Evolutionary conservation across 768 basidiomycete species (phyloP), one percentile per base, ranked within the genome.

Genomic region (Myochromella boudieri): DNA sequence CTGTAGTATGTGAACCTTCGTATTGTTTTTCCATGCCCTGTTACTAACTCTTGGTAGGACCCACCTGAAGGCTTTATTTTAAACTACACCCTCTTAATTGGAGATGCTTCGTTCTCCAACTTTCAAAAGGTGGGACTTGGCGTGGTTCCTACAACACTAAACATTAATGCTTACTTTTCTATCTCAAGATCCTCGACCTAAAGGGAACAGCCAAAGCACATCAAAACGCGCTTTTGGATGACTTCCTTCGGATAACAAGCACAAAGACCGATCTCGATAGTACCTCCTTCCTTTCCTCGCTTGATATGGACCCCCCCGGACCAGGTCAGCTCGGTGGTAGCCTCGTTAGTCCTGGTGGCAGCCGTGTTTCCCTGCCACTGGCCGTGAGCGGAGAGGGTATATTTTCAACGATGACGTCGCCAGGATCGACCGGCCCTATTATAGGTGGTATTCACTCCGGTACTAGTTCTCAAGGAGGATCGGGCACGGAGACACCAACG

Each of bases 21-120:
- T 18, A 15, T 37, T 27, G 20, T 20, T 8, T 21, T 32, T 32
- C 18, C 47, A 15, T 3, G 11, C n/a, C 27, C n/a, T 24, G 2
- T 21, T 11, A 27, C 45, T 21, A 36, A 44, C 40, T 37, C 11
- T 26, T 20, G 49, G 0, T 42, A 95, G 86, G 91, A 95, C 58
- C 94, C 95, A 12, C 73, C 91, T 1, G 93, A 95, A 63, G 91
- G 88, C 2, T 98, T 99, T 60, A 91, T 98, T 51, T 76, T 94
- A 45, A 97, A 97, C 60, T 99, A 98, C 61, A 94, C 91, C 6
- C 76, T 97, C 20, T 77, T 97, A 46, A 90, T 99, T 52, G 91
- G 91, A 18, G 95, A 97, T 66, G 85, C 88, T 4, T 95, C 94
- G 2, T 95, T 95, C 66, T 87, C 87, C 24, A 98, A 98, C 67